Evolutionary conservation across 2,329 filamentous ascomycete genomes (phyloP).

Genomic region (Talaromyces atroroseus): DNA sequence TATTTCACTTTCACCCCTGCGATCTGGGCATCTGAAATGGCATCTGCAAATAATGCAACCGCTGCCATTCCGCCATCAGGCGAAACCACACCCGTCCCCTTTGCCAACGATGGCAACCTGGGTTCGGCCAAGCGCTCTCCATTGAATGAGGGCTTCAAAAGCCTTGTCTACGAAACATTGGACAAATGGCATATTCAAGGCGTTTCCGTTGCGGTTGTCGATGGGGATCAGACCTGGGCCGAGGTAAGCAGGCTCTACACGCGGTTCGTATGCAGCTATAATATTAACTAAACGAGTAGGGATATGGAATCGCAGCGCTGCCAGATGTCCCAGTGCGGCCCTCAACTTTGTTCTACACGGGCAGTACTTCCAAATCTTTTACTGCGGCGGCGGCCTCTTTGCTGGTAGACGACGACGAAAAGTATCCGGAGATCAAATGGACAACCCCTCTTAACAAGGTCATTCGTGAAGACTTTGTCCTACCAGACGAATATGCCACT

Average conservation of each 20-base stretch:
- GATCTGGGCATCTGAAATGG: background rate
- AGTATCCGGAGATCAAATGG: conserved; percentile 20
- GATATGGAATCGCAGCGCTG: conserved; percentile 35
- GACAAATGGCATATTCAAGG: conserved; percentile 12
- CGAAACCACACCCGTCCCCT: background rate
- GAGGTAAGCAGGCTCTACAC: conserved; percentile 6
- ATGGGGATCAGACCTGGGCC: conserved; percentile 10
- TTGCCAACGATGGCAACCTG: background rate
- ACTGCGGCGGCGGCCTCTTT: conserved; percentile 47
- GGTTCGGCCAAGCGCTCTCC: conserved; percentile 1
- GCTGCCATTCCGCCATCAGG: background rate
- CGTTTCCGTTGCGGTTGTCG: conserved; percentile 9
- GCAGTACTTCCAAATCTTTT: conserved; percentile 52
- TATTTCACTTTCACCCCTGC: background rate
- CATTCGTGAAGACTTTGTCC: conserved; percentile 27
- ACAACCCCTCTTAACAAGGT: conserved; percentile 14
- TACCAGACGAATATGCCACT: conserved; percentile 24
- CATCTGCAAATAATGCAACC: background rate
- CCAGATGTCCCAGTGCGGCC: conserved; percentile 30
- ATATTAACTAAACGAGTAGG: conserved; percentile 21
- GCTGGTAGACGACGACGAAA: conserved; percentile 24
- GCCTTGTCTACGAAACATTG: conserved; percentile 5
- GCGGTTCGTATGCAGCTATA: background rate
- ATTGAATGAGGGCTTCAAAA: conserved; percentile 14
- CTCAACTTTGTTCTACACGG: conserved; percentile 48